phyloP scores from a whole-genome alignment of 768 basidiomycete genomes.

The Pluteus cervinus region DNA sequence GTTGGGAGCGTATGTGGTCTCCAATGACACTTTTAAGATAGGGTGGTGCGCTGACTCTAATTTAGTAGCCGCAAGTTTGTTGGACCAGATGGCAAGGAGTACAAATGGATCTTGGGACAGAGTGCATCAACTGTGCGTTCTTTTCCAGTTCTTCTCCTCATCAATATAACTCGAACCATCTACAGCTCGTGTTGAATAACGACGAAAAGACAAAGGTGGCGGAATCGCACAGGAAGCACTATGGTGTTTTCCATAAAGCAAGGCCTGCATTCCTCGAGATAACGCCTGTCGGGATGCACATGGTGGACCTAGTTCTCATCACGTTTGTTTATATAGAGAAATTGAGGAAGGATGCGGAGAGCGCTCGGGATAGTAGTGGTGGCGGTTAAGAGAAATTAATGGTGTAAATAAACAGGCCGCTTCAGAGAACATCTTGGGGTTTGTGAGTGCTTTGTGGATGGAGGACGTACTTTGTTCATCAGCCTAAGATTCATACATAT shows the following conservation, averaged over 20 bases:
- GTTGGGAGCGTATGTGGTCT: too few species aligned
- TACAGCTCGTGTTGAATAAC: constrained; percentile 15
- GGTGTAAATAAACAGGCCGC: too few species aligned
- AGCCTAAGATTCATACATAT: too few species aligned
- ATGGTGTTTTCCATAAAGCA: constrained; percentile 7
- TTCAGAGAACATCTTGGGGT: too few species aligned
- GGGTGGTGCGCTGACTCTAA: too few species aligned
- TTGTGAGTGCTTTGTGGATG: too few species aligned
- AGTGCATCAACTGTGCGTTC: constrained; percentile 11
- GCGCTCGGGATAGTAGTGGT: too few species aligned
- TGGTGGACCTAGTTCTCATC: constrained; percentile 24
- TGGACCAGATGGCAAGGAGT: constrained; percentile 25
- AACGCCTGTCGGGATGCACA: constrained; percentile 15
- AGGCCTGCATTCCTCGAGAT: constrained; percentile 20
- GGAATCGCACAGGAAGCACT: constrained; percentile 9
- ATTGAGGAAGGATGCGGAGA: constrained; percentile 18
- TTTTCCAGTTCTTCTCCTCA: not conserved
- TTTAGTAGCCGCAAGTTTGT: constrained; percentile 25
- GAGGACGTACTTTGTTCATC: too few species aligned
- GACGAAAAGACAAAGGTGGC: constrained; percentile 12
- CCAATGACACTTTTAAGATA: too few species aligned
- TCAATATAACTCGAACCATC: not conserved
- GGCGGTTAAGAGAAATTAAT: too few species aligned
- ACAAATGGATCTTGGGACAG: constrained; percentile 24
- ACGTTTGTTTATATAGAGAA: constrained; percentile 26